Conservation (phyloP, 1,284 basidiomycete genomes). For the Heliocybe sulcata region DNA sequence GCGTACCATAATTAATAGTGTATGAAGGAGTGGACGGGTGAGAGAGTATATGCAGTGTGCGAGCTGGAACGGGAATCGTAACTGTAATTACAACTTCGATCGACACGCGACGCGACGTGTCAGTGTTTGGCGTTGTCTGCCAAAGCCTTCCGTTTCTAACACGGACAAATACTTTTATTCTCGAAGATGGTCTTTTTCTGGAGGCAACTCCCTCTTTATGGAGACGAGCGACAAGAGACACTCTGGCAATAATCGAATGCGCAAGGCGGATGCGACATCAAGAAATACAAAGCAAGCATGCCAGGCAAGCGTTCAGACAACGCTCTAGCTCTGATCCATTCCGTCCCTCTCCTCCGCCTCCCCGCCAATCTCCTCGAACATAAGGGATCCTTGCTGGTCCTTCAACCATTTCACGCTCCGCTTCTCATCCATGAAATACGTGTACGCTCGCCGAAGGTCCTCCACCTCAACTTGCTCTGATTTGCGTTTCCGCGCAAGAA, state of each 20-base stretch:
- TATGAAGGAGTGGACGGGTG: neutral
- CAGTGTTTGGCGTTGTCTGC: neutral
- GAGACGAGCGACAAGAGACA: neutral
- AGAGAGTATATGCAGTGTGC: neutral
- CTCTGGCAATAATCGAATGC: too few relatives aligned
- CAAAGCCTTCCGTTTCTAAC: neutral
- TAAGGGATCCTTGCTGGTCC: conserved; percentile 69
- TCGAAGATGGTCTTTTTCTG: too few relatives aligned
- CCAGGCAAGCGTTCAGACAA: neutral
- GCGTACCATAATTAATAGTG: neutral
- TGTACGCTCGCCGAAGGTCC: conserved; percentile 80
- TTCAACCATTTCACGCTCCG: conserved; percentile 92
- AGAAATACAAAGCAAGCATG: neutral
- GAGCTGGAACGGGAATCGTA: neutral
- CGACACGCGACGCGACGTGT: neutral
- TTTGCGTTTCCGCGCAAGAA: conserved; percentile 80
- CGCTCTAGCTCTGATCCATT: conserved; percentile 24
- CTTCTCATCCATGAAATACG: conserved; percentile 94
- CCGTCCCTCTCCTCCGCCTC: conserved; percentile 21
- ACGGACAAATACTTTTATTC: neutral
- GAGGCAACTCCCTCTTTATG: too few relatives aligned
- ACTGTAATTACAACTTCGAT: neutral
- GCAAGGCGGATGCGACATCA: too few relatives aligned
- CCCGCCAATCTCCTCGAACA: conserved; percentile 59
- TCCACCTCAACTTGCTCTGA: conserved; percentile 71